Evolutionary conservation across 148 eudicot genomes (phyloP), one percentile per base, ranked within the genome.

Genomic region (Linanthus parryae): DNA sequence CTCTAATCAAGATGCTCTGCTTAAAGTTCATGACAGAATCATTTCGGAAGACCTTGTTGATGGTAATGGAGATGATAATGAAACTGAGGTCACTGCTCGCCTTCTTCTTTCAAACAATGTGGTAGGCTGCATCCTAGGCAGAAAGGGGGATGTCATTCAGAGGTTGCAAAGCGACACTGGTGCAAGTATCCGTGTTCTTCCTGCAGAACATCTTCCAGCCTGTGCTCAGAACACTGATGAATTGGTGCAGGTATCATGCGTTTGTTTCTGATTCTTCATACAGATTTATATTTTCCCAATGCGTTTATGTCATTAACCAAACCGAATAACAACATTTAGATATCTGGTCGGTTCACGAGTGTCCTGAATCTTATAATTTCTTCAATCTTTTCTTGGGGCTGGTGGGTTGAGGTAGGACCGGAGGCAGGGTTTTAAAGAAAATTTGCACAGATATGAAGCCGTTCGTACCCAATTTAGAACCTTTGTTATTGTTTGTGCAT

Each of bases 121-220:
- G 66, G 94, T 85, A 14, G 94, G 94, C 18, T 85, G 94, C 47
- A 62, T 85, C 53, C 57, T 85, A 39, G 94, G 94, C 7, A 85
- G 68, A 76, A 82, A 77, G 42, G 94, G 88, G 25, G 94, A 85
- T 62, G 85, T 85, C 49, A 82, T 85, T 55, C 78, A 69, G 66
- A 79, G 75, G 60, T 58, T 85, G 65, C 75, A 85, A 63, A 79
- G 63, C 65, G 89, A 85, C 54, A 85, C 85, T 21, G 81, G 83
- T 52, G 95, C 95, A 9, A 75, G 61, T 46, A 82, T 85, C 33
- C 83, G 95, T 34, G 83, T 85, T 48, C 83, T 85, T 72, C 76
- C 95, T 26, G 47, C 71, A 25, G 88, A 85, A 15, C 78, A 79
- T 61, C 83, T 78, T 49, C 94, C 88, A n/a, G 36, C 74, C 30